These are phyloP conservation scores for Escallonia herrerae DNA, from an alignment of 129 eudicot genomes.

Conservation along the genomic window DNA sequence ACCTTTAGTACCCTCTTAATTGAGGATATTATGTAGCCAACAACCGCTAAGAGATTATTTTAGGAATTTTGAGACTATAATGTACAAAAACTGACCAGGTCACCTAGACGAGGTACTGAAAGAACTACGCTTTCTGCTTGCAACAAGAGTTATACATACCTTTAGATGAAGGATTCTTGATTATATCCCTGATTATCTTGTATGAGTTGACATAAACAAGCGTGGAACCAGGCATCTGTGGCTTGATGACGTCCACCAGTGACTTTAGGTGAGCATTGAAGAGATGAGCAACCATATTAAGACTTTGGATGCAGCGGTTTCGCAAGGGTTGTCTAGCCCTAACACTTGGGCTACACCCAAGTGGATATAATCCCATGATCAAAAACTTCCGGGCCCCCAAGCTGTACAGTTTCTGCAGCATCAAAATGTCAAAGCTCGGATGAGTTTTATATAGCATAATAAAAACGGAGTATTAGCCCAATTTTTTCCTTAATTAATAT, in stretches of 20 bases:
- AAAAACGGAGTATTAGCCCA: no score
- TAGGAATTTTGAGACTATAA: no score
- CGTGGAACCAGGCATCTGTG: slow-evolving; percentile 33
- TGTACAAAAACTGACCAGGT: no score
- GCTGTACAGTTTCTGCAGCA: slow-evolving; percentile 37
- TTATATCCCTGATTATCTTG: slow-evolving; percentile 39
- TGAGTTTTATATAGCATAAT: no score
- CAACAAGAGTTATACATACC: slow-evolving; percentile 10
- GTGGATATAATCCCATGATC: slow-evolving; percentile 37
- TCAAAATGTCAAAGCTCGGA: neutral
- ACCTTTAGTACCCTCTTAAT: no score
- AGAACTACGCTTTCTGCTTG: no score
- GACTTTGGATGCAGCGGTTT: slow-evolving; percentile 13
- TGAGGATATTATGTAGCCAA: no score
- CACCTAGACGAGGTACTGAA: no score
- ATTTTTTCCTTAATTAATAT: no score
- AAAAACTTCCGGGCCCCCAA: slow-evolving; percentile 53
- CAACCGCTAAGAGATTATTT: no score
- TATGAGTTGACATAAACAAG: slow-evolving; percentile 36
- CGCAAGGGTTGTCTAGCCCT: slow-evolving; percentile 1
- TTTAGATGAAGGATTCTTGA: slow-evolving; percentile 20
- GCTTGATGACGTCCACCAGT: slow-evolving; percentile 28
- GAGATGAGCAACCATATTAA: slow-evolving; percentile 29
- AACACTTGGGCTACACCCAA: slow-evolving; percentile 45
- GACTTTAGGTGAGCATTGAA: slow-evolving; percentile 28